Percentiles rank a stretch among this genome's conserved stretches.
phyloP scores from a whole-genome alignment of 441 rosid genomes.

The Jatropha multifida region DNA sequence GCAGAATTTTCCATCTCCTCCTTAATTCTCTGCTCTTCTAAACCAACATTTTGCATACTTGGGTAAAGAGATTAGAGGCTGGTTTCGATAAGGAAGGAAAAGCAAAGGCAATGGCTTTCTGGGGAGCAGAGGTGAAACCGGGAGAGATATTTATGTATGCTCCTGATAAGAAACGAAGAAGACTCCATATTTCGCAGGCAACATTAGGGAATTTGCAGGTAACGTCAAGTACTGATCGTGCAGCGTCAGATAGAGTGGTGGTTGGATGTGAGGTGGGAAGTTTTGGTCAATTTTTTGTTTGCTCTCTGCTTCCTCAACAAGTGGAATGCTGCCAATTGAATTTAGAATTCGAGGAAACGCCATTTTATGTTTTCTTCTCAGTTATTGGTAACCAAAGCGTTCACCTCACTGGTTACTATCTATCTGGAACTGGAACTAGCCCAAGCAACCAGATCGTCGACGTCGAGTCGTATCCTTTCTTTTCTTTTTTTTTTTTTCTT shows the following conservation, averaged over 20 bases:
- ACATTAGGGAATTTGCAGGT: constrained; percentile 39
- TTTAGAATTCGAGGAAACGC: constrained; percentile 68
- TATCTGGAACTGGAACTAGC: constrained; percentile 17
- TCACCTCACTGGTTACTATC: constrained; percentile 74
- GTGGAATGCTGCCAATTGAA: constrained; percentile 59
- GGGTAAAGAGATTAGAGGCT: too few relatives aligned
- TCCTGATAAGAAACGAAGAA: constrained; percentile 25
- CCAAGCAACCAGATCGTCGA: constrained; percentile 10
- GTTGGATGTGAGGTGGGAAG: constrained; percentile 77
- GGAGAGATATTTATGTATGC: constrained; percentile 53
- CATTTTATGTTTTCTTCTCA: constrained; percentile 57
- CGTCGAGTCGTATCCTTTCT: constrained; percentile 57
- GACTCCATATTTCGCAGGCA: constrained; percentile 74
- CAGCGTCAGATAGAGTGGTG: constrained; percentile 32
- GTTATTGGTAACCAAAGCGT: constrained; percentile 69
- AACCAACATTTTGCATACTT: too few relatives aligned
- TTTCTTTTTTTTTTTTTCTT: too few relatives aligned
- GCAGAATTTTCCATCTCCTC: too few relatives aligned
- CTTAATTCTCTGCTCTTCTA: too few relatives aligned
- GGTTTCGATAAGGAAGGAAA: too few relatives aligned
- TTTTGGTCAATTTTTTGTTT: constrained; percentile 56
- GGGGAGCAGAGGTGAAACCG: constrained; percentile 68
- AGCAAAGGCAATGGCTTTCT: constrained; percentile 7
- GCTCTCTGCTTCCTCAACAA: constrained; percentile 52
- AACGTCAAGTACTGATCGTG: constrained; percentile 52